Conservation (phyloP, 2,329 filamentous ascomycete species). For the Polychaeton citri region DNA sequence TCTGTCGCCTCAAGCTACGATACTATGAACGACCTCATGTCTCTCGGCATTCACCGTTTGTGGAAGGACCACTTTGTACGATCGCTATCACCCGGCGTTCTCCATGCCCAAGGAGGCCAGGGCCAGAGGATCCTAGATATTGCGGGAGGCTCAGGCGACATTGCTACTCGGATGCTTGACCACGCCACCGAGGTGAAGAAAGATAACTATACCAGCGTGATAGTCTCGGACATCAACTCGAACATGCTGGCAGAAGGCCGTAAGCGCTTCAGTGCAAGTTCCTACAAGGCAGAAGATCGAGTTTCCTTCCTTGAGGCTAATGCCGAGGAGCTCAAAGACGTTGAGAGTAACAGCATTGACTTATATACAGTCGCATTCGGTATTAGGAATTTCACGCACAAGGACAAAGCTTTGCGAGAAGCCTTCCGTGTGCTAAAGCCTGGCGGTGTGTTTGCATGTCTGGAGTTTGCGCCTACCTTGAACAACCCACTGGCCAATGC, state of each 20-base stretch:
- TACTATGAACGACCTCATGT: conserved; percentile 99
- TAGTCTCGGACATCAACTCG: conserved; percentile 89
- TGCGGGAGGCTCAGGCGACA: conserved; percentile 92
- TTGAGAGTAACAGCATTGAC: conserved; percentile 64
- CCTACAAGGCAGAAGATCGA: conserved; percentile 41
- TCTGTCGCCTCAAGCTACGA: conserved; percentile 92
- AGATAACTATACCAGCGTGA: conserved; percentile 71
- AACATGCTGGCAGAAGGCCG: conserved; percentile 84
- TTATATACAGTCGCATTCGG: conserved; percentile 97
- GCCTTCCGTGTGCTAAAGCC: conserved; percentile 83
- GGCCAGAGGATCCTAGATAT: conserved; percentile 80
- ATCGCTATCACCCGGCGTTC: conserved; percentile 68
- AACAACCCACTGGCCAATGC: conserved; percentile 65
- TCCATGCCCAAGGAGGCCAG: conserved; percentile 1
- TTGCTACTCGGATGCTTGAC: conserved; percentile 90
- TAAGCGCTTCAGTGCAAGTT: conserved; percentile 56
- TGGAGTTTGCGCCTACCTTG: conserved; percentile 80
- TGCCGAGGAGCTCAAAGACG: conserved; percentile 57
- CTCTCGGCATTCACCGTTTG: conserved; percentile 84
- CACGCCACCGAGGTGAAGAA: conserved; percentile 69
- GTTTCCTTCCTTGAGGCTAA: conserved; percentile 79
- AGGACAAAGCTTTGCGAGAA: conserved; percentile 67
- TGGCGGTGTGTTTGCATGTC: conserved; percentile 87
- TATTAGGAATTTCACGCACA: conserved; percentile 93
- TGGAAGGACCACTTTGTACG: conserved; percentile 98